Conservation (phyloP, 352 stramenopile species). For the Phytophthora palmivora region DNA sequence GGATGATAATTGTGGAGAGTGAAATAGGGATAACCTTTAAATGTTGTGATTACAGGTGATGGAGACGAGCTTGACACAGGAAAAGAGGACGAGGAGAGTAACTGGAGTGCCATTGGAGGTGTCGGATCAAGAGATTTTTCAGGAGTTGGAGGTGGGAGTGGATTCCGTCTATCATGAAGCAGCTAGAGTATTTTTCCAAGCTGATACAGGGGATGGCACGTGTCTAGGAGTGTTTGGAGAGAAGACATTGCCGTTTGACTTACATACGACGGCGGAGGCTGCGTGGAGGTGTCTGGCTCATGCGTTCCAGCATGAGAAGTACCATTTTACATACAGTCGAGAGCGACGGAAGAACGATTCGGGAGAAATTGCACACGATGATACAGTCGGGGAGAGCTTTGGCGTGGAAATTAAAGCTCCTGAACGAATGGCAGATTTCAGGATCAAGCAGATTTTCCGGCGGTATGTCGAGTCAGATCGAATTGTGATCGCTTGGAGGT, state of each 20-base stretch:
- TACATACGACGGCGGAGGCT: conserved; percentile 39
- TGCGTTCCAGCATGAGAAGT: conserved; percentile 45
- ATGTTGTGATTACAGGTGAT: conserved; percentile 27
- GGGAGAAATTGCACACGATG: conserved; percentile 29
- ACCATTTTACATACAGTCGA: conserved; percentile 38
- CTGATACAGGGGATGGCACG: conserved; percentile 17
- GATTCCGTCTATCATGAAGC: conserved; percentile 51
- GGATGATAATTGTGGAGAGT: neutral
- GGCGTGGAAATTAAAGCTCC: conserved; percentile 60
- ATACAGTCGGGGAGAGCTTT: conserved; percentile 71
- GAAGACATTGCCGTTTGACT: conserved; percentile 53
- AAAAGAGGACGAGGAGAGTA: conserved; percentile 38
- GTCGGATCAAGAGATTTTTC: conserved; percentile 40
- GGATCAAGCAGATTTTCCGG: conserved; percentile 67
- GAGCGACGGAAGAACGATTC: conserved; percentile 23
- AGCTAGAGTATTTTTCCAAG: conserved; percentile 40
- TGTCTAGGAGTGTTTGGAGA: conserved; percentile 49
- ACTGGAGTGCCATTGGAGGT: conserved; percentile 29
- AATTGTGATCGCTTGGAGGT: conserved; percentile 71
- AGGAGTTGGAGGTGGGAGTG: conserved; percentile 41
- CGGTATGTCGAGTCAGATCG: conserved; percentile 65
- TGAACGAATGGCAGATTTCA: conserved; percentile 55
- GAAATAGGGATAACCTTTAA: neutral
- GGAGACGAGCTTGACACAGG: conserved; percentile 31
- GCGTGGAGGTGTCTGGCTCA: conserved; percentile 53